Evolutionary conservation across 2,329 filamentous ascomycete species (phyloP).

Genomic region (Trichoderma asperellum): DNA sequence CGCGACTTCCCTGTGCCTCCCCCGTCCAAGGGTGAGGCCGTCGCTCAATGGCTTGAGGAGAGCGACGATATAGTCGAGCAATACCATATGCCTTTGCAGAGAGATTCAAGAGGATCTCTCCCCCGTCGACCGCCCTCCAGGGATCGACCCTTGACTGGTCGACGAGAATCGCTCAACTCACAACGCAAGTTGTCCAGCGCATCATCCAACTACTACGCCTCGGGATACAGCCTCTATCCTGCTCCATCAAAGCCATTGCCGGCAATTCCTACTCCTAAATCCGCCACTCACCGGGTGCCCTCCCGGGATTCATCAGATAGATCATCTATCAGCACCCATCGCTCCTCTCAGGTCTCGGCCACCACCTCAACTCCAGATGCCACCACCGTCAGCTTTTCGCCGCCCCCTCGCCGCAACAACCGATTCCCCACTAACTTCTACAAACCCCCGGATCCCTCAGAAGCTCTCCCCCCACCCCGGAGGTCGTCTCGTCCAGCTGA

Average conservation of each 20-base stretch:
- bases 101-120: slow-evolving; percentile 25
- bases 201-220: slow-evolving; percentile 27
- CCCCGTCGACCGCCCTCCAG: slow-evolving; percentile 16
- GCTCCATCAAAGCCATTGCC: slow-evolving; percentile 33
- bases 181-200: slow-evolving; percentile 28
- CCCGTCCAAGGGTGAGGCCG: slow-evolving; percentile 20
- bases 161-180: slow-evolving; percentile 24
- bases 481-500: slow-evolving; percentile 27
- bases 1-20: slow-evolving; percentile 25
- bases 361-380: slow-evolving; percentile 25
- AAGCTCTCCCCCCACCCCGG: slow-evolving; percentile 6
- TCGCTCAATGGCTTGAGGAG: slow-evolving; percentile 27
- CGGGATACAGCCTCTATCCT: slow-evolving; percentile 31
- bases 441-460: slow-evolving; percentile 9
- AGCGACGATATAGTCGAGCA: slow-evolving; percentile 24
- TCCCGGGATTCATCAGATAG: slow-evolving; percentile 28
- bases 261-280: slow-evolving; percentile 29
- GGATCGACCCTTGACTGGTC: slow-evolving; percentile 17
- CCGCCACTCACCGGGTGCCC: slow-evolving; percentile 20
- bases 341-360: slow-evolving; percentile 29
- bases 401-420: slow-evolving; percentile 26
- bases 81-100: slow-evolving; percentile 18
- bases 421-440: slow-evolving; percentile 18
- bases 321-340: slow-evolving; percentile 29
- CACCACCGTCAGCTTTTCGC: slow-evolving; percentile 27